phyloP scores from a whole-genome alignment of 1,139 yeast species.

The Geotrichum histeridarum region DNA sequence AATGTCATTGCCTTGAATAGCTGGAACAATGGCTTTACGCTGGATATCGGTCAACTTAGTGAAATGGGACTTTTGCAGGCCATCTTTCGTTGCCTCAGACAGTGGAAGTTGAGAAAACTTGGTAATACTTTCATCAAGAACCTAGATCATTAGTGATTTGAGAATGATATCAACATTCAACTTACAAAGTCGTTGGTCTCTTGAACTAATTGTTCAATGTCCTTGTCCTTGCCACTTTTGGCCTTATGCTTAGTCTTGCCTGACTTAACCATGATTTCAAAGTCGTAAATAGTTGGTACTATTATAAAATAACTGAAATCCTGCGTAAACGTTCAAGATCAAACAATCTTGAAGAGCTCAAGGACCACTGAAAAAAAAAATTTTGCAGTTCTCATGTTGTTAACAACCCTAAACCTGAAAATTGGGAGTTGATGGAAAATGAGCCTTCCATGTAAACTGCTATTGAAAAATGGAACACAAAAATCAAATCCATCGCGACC shows the following conservation, averaged over 20 bases:
- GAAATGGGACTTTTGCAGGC: conserved; percentile 63
- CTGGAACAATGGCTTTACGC: conserved; percentile 66
- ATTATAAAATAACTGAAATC: no score
- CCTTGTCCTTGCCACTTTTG: neutral
- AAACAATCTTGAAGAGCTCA: no score
- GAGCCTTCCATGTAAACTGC: no score
- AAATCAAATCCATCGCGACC: no score
- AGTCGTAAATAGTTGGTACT: no score
- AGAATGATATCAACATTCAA: neutral
- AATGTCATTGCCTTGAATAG: conserved; percentile 76
- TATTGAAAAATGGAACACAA: no score
- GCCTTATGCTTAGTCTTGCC: conserved; percentile 3
- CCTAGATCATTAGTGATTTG: neutral
- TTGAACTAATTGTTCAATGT: conserved; percentile 1
- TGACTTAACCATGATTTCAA: neutral
- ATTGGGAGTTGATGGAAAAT: no score
- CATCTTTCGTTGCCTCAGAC: conserved; percentile 58
- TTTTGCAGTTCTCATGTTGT: no score
- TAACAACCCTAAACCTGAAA: no score
- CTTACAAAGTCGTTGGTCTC: conserved; percentile 5
- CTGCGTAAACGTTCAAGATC: no score
- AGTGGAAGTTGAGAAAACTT: conserved; percentile 63
- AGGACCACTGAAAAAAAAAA: no score
- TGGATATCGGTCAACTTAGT: conserved; percentile 82
- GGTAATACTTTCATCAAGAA: conserved; percentile 28